Conservation (phyloP, 495 filamentous ascomycete genomes). For the Hypomontagnella submonticulosa region DNA sequence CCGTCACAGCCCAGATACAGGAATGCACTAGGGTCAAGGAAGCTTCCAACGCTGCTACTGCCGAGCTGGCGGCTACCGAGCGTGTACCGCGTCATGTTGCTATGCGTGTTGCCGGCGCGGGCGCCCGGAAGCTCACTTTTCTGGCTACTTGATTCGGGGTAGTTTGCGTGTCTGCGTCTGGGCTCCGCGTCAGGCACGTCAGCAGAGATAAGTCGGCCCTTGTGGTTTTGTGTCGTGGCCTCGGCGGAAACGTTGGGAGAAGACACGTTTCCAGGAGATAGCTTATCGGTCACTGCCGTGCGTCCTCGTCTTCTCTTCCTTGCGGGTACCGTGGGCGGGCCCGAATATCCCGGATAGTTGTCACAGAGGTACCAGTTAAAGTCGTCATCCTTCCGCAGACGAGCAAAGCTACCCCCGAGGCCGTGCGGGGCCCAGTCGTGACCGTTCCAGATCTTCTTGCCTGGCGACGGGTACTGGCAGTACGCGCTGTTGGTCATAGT, state of each 20-base stretch:
- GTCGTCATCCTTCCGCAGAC: too few species aligned
- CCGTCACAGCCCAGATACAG: neutral
- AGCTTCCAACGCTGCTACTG: neutral
- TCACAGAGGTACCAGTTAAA: neutral
- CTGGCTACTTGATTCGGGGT: neutral
- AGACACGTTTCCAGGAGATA: neutral
- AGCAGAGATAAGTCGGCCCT: too few species aligned
- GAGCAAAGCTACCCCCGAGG: neutral
- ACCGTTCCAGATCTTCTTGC: neutral
- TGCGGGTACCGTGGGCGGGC: neutral
- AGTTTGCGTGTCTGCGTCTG: too few species aligned
- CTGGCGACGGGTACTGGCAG: constrained; percentile 3
- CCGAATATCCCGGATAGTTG: constrained; percentile 3
- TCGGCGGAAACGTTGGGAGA: neutral
- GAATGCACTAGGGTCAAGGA: neutral
- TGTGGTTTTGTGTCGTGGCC: too few species aligned
- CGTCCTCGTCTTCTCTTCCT: neutral
- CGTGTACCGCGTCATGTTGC: neutral
- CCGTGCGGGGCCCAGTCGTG: too few species aligned
- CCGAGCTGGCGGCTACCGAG: neutral
- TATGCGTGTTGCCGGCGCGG: neutral
- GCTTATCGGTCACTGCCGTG: neutral
- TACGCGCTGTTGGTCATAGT: neutral
- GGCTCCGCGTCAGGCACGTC: too few species aligned
- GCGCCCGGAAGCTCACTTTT: neutral